Conservation (phyloP, 805 yeast genomes). For the Candida odintsovae region DNA sequence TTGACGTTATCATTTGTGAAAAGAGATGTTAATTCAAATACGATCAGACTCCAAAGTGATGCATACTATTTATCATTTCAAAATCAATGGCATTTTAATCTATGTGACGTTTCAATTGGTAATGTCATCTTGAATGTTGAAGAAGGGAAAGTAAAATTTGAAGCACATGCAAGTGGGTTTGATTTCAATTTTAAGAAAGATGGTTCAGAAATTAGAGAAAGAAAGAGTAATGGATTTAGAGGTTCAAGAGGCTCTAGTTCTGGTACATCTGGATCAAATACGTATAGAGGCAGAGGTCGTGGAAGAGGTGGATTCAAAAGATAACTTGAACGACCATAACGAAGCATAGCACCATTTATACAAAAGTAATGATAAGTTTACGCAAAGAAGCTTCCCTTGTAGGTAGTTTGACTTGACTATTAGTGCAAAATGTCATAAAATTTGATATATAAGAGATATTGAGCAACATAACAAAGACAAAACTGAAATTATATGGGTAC, state of each 20-base stretch:
- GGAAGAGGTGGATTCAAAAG: slow-evolving; percentile 23
- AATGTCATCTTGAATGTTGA: slow-evolving; percentile 37
- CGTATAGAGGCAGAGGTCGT: slow-evolving; percentile 12
- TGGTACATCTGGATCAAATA: neutral
- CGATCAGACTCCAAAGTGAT: slow-evolving; percentile 50
- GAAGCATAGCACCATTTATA: slow-evolving; percentile 1
- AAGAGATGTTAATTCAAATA: slow-evolving; percentile 34
- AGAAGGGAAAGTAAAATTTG: slow-evolving; percentile 45
- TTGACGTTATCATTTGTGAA: slow-evolving; percentile 34
- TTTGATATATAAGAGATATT: too few relatives aligned
- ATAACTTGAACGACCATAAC: neutral
- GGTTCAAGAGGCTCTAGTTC: slow-evolving; percentile 7
- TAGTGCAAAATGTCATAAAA: neutral
- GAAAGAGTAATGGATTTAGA: slow-evolving; percentile 13
- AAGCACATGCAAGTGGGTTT: slow-evolving; percentile 54
- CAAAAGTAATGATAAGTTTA: slow-evolving; percentile 9
- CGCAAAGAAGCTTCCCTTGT: neutral
- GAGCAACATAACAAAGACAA: too few relatives aligned
- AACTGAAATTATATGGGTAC: too few relatives aligned
- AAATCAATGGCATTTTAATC: slow-evolving; percentile 72
- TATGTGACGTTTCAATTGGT: slow-evolving; percentile 57
- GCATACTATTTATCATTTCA: slow-evolving; percentile 59
- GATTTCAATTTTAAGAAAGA: slow-evolving; percentile 47
- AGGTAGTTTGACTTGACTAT: neutral
- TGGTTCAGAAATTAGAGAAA: slow-evolving; percentile 18